These are phyloP conservation scores for Cyberlindnera xishuangbannaensis DNA, from an alignment of 805 yeast genomes.

Conservation along the genomic window DNA sequence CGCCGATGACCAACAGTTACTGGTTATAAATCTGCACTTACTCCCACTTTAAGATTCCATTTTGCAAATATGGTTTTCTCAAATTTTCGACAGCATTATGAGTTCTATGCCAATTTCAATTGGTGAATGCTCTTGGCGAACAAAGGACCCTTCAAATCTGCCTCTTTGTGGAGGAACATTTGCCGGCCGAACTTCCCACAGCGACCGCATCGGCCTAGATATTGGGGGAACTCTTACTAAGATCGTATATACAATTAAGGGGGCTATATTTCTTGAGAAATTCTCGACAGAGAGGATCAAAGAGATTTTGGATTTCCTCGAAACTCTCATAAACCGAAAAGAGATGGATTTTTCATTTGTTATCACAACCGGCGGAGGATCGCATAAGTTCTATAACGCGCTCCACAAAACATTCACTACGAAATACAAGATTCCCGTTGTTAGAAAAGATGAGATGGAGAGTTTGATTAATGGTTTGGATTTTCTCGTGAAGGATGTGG, in stretches of 20 bases:
- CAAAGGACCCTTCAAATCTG: not conserved
- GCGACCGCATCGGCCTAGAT: conserved; percentile 71
- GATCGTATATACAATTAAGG: conserved; percentile 60
- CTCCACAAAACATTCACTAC: conserved; percentile 34
- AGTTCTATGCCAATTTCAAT: no score
- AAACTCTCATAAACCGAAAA: conserved; percentile 37
- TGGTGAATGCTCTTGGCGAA: not conserved
- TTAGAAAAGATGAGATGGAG: conserved; percentile 87
- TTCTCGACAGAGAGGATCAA: conserved; percentile 65
- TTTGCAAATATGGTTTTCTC: no score
- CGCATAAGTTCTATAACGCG: conserved; percentile 72
- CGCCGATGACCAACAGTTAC: no score
- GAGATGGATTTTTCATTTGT: conserved; percentile 45
- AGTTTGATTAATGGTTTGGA: conserved; percentile 86
- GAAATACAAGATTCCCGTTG: conserved; percentile 34
- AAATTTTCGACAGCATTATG: no score
- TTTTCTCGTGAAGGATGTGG: conserved; percentile 82
- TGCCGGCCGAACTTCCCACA: not conserved
- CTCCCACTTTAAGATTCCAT: no score
- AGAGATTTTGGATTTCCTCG: conserved; percentile 48
- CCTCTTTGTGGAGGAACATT: not conserved
- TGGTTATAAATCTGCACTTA: no score
- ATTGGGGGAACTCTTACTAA: conserved; percentile 95
- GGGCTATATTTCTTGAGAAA: conserved; percentile 56
- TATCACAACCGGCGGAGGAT: conserved; percentile 96